phyloP scores from a whole-genome alignment of 352 stramenopile genomes.

The Peronospora destructor region DNA sequence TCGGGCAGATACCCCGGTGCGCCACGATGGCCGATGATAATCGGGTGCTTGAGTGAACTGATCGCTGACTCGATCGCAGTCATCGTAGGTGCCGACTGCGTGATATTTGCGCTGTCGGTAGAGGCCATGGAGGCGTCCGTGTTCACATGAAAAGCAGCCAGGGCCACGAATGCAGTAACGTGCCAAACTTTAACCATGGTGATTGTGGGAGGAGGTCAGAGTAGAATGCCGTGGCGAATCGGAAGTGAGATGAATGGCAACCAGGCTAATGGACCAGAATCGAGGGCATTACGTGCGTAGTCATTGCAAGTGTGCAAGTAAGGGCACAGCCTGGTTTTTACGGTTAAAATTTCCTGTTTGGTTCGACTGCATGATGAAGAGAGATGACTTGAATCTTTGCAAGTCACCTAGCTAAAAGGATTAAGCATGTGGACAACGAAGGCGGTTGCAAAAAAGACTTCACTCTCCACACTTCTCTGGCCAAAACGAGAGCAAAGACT shows the following conservation, averaged over 20 bases:
- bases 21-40: conserved; percentile 79
- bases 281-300: not conserved
- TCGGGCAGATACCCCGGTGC: conserved; percentile 87
- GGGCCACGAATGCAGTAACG: conserved; percentile 21
- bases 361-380: not conserved
- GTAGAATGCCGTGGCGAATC: conserved; percentile 8
- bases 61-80: conserved; percentile 18
- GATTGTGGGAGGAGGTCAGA: conserved; percentile 1
- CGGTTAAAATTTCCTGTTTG: no score
- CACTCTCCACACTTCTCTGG: no score
- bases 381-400: no score
- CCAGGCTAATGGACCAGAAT: conserved; percentile 13
- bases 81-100: conserved; percentile 13
- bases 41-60: conserved; percentile 38
- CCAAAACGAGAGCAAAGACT: no score
- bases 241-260: conserved; percentile 18
- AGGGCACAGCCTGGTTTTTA: not conserved
- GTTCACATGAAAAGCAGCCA: conserved; percentile 22
- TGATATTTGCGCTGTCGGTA: conserved; percentile 2
- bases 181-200: conserved; percentile 46
- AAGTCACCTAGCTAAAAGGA: not conserved
- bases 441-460: no score
- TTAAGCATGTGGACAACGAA: no score
- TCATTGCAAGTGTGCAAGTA: conserved; percentile 3
- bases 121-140: conserved; percentile 29